phyloP scores from a whole-genome alignment of 83 land plant genomes.

The Isoetes engelmannii region DNA sequence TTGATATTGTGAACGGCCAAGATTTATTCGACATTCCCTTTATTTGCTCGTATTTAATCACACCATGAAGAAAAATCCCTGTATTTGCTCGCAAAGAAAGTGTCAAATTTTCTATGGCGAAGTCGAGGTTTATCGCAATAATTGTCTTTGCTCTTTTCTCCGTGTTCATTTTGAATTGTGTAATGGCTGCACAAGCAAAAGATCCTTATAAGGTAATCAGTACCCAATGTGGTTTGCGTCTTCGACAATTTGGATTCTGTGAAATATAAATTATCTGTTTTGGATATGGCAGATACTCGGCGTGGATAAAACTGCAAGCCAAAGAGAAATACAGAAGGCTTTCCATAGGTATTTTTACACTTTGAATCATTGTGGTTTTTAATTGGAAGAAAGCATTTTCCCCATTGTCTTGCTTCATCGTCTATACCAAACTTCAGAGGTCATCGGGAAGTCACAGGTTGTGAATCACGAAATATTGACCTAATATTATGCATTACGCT shows the following conservation, averaged over 20 bases:
- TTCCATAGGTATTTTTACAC: conserved; percentile 67
- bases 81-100: too few species aligned
- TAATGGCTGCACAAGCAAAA: conserved; percentile 17
- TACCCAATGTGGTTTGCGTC: background rate
- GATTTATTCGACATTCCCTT: too few species aligned
- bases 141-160: background rate
- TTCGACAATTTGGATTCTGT: conserved; percentile 7
- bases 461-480: conserved; percentile 1
- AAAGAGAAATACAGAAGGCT: conserved; percentile 87
- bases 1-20: too few species aligned
- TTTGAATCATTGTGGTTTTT: background rate
- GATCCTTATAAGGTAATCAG: conserved; percentile 34
- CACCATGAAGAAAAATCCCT: too few species aligned
- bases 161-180: background rate
- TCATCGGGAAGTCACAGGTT: too few species aligned
- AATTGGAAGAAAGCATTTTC: background rate
- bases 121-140: background rate
- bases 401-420: background rate
- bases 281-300: conserved; percentile 60
- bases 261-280: background rate
- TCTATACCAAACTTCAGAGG: background rate
- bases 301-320: conserved; percentile 69
- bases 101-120: background rate
- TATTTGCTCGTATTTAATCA: too few species aligned
- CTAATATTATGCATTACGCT: background rate